phyloP scores from a whole-genome alignment of 306 rosid species.

The Medicago lupulina region DNA sequence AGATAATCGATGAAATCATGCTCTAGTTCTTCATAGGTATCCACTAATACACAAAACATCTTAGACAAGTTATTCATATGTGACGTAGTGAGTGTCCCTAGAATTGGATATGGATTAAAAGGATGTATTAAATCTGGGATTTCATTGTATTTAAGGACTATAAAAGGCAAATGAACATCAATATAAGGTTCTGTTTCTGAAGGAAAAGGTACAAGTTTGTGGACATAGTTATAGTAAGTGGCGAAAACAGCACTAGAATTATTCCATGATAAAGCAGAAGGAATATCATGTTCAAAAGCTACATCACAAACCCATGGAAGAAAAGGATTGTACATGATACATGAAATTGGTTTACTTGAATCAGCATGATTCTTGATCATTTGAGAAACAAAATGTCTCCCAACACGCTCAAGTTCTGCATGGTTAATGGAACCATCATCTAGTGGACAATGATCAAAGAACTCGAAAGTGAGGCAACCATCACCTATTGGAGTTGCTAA shows the following conservation, averaged over 20 bases:
- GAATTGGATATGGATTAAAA: conserved; percentile 18
- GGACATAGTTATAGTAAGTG: conserved; percentile 55
- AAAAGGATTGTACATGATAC: conserved; percentile 66
- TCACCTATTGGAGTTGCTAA: conserved; percentile 46
- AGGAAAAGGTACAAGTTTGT: conserved; percentile 60
- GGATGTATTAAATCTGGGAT: conserved; percentile 65
- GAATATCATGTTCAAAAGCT: conserved; percentile 48
- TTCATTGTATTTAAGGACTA: conserved; percentile 57
- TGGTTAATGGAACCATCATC: conserved; percentile 36
- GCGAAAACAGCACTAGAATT: conserved; percentile 65
- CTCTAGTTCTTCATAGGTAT: conserved; percentile 67
- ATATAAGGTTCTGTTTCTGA: conserved; percentile 50
- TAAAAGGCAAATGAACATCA: conserved; percentile 49
- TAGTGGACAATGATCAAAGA: conserved; percentile 57
- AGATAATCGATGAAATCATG: conserved; percentile 41
- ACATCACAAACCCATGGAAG: conserved; percentile 71
- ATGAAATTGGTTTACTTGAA: conserved; percentile 51
- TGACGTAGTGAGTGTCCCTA: conserved; percentile 45
- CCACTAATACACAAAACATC: conserved; percentile 60
- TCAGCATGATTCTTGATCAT: conserved; percentile 49
- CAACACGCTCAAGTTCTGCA: conserved; percentile 48
- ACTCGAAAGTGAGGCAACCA: conserved; percentile 64
- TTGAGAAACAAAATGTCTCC: conserved; percentile 38
- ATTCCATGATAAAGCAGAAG: conserved; percentile 62
- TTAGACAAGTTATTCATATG: conserved; percentile 54